These are phyloP conservation scores for Takashimella koratensis DNA, from an alignment of 1,284 basidiomycete species.

Conservation along the genomic window DNA sequence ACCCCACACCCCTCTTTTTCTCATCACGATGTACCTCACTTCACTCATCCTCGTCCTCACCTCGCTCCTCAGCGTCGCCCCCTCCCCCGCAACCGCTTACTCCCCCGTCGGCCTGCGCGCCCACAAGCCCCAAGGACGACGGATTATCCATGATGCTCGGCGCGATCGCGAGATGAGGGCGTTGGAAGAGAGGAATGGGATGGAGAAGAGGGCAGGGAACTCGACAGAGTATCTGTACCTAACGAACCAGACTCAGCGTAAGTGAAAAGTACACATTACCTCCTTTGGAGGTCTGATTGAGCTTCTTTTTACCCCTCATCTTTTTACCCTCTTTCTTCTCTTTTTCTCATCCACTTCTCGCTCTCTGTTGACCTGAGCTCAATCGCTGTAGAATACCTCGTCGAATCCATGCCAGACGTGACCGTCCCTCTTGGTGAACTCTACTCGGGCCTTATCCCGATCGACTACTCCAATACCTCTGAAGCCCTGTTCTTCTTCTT, in stretches of 20 bases:
- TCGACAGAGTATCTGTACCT: background rate
- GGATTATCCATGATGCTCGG: background rate
- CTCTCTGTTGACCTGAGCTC: background rate
- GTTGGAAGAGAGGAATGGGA: background rate
- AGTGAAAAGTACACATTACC: background rate
- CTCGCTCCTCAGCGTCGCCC: no score
- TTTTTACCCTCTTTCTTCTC: background rate
- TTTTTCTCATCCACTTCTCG: background rate
- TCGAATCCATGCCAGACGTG: constrained; percentile 20
- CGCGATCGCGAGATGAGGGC: background rate
- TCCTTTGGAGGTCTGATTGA: no score
- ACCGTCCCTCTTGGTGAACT: constrained; percentile 22
- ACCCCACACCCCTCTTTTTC: no score
- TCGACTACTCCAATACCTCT: constrained; percentile 14
- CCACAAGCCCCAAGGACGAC: background rate
- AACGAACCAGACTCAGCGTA: background rate
- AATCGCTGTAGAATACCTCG: constrained; percentile 13
- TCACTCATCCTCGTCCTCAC: no score
- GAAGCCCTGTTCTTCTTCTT: constrained; percentile 25
- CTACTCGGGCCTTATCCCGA: constrained; percentile 22
- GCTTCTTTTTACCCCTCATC: no score
- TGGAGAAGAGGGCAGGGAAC: background rate
- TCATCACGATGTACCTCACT: no score
- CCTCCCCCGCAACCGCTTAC: no score
- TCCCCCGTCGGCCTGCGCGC: background rate